Evolutionary conservation across 176 grass and related monocot species (phyloP), one percentile per base, ranked within the genome.

Genomic region (Pharus latifolius): DNA sequence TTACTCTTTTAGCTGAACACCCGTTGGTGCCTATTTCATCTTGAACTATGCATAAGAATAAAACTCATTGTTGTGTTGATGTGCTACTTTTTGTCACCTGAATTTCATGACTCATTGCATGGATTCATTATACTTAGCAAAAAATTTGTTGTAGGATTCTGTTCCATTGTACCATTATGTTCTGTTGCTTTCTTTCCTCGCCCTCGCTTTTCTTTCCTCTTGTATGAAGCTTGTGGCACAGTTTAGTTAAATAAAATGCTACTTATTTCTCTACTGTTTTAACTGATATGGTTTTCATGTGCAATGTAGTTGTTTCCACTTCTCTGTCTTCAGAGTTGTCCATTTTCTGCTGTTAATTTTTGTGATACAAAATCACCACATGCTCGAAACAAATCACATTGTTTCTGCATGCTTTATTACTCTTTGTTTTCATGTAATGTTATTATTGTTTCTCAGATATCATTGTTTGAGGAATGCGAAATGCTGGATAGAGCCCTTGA

Each of bases 391-490:
- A 30, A 54, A 26, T 56, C 27, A 3, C 2, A 27, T 66, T 18
- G 14, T 66, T 77, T 55, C 10, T 56, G 8, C 79, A 18, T 48
- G 38, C 40, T 24, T 4, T 64, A n/a, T 63, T 78, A 38, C 7
- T 44, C 35, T 82, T 7, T 67, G 35, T 69, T 69, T 37, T 50
- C 20, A 17, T 78, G 54, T 54, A 67, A 47, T 82, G 16, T 30
- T 82, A 44, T 47, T 83, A 50, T 65, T 61, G 28, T 82, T 48
- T 42, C 32, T 5, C 74, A 99, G 96, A 86, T 99, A 78, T 91
- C 96, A 31, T 76, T 99, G 72, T 81, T 95, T 66, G 90, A 94
- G 79, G 90, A 99, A 91, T 78, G 90, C 51, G 96, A 64, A 10
- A 81, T 94, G 82, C 84, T 88, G 69, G 87, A 91, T 40, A 88